Conservation (phyloP, 352 stramenopile genomes). For the Globisporangium spiculum region DNA sequence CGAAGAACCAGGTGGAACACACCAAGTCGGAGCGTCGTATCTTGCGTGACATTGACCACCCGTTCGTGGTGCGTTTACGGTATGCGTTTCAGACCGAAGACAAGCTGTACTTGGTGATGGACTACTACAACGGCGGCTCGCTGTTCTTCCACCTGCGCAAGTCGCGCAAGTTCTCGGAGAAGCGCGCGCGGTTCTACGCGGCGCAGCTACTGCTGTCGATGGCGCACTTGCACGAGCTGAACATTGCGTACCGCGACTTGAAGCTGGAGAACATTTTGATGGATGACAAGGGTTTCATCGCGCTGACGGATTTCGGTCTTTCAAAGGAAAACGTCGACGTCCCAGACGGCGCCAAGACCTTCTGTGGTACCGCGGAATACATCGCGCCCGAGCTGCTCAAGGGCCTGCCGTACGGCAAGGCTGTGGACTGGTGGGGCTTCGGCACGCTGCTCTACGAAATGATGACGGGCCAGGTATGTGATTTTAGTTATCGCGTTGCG, state of each 20-base stretch:
- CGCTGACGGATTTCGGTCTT: slow-evolving; percentile 91
- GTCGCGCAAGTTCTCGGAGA: slow-evolving; percentile 87
- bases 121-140: slow-evolving; percentile 92
- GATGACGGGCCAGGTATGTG: slow-evolving; percentile 73
- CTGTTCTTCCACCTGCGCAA: slow-evolving; percentile 93
- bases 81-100: slow-evolving; percentile 94
- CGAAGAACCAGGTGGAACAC: slow-evolving; percentile 93
- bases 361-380: slow-evolving; percentile 93
- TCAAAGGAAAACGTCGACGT: slow-evolving; percentile 91
- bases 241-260: slow-evolving; percentile 93
- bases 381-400: slow-evolving; percentile 90
- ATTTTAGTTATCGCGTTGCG: not conserved
- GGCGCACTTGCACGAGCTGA: slow-evolving; percentile 91
- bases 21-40: slow-evolving; percentile 91
- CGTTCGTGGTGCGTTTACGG: slow-evolving; percentile 91
- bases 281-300: slow-evolving; percentile 92
- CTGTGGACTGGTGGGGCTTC: slow-evolving; percentile 94
- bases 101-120: slow-evolving; percentile 92
- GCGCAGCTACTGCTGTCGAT: slow-evolving; percentile 91
- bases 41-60: slow-evolving; percentile 89
- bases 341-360: slow-evolving; percentile 87
- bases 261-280: slow-evolving; percentile 96
- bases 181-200: slow-evolving; percentile 87
- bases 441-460: slow-evolving; percentile 94
- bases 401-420: slow-evolving; percentile 86